Conservation (phyloP, 108 stramenopile species). For the Cylindrotheca closterium region DNA sequence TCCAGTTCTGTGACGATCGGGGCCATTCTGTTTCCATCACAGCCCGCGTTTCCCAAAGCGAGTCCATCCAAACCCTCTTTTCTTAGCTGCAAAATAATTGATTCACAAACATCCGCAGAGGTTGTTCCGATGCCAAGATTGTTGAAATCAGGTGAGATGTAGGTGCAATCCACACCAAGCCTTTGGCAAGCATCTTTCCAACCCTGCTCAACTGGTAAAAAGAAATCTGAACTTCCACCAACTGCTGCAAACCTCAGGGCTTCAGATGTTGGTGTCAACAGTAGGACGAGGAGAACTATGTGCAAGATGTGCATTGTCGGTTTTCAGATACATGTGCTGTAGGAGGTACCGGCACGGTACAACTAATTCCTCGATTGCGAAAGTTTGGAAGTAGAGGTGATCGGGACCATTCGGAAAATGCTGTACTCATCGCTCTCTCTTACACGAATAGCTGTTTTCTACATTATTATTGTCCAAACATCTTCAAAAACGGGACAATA, state of each 20-base stretch:
- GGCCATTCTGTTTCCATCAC: background rate
- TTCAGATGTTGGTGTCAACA: no score
- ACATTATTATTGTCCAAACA: no score
- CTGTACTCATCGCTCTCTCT: no score
- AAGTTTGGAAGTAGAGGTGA: no score
- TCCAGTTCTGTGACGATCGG: background rate
- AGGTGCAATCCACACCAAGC: background rate
- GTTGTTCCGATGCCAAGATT: background rate
- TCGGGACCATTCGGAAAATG: no score
- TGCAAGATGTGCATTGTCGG: no score
- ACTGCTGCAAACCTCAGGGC: background rate
- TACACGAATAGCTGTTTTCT: no score
- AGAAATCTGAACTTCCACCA: slow-evolving; percentile 9
- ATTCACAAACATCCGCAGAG: background rate
- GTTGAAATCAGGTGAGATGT: background rate
- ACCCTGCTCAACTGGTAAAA: slow-evolving; percentile 5
- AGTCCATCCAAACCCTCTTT: background rate
- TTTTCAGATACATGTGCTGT: no score
- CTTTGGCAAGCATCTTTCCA: background rate
- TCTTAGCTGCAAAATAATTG: background rate
- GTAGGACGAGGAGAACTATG: no score
- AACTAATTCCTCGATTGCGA: no score
- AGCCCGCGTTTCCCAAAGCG: background rate
- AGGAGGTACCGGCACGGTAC: no score
- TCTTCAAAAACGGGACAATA: no score